Percentiles rank a stretch among this genome's conserved stretches.
Evolutionary conservation across 768 basidiomycete species (phyloP).

Genomic region (Sporobolomyces phaffii): DNA sequence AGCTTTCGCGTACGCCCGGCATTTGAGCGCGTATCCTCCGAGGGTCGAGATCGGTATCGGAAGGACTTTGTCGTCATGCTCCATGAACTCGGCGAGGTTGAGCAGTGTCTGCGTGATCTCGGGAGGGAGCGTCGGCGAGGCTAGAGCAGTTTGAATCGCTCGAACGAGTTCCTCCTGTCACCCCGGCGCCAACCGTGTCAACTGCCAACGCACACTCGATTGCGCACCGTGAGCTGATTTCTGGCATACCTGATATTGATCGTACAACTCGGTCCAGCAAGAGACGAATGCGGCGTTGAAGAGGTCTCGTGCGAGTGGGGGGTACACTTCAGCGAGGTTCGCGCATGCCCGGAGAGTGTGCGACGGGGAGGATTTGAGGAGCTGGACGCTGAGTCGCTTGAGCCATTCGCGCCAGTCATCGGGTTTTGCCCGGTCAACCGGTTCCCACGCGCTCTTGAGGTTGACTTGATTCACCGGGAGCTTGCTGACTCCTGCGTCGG

Average conservation of each 20-base stretch:
- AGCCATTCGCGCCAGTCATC: slow-evolving; percentile 97
- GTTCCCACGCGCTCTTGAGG: slow-evolving; percentile 93
- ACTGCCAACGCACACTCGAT: no score
- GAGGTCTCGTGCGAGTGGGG: slow-evolving; percentile 82
- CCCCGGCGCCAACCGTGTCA: neutral
- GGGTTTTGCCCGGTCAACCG: slow-evolving; percentile 48
- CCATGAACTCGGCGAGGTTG: slow-evolving; percentile 97
- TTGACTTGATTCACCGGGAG: slow-evolving; percentile 94
- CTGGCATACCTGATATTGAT: slow-evolving; percentile 97
- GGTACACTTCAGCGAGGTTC: slow-evolving; percentile 83
- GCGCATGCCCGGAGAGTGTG: slow-evolving; percentile 96
- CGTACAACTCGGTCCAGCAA: slow-evolving; percentile 93
- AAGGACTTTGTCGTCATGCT: slow-evolving; percentile 91
- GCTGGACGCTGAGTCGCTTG: slow-evolving; percentile 81
- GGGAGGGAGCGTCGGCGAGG: slow-evolving; percentile 65
- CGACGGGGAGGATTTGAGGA: slow-evolving; percentile 97
- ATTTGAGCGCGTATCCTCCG: slow-evolving; percentile 86
- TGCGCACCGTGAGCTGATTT: no score
- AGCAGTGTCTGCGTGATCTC: slow-evolving; percentile 86
- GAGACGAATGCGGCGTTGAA: slow-evolving; percentile 98
- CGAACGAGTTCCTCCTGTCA: slow-evolving; percentile 85
- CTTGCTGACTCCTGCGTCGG: slow-evolving; percentile 69
- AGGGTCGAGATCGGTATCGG: slow-evolving; percentile 89
- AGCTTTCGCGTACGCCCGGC: slow-evolving; percentile 92
- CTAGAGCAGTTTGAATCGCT: slow-evolving; percentile 76